These are phyloP conservation scores for Pyrenula massariospora DNA, from an alignment of 495 filamentous ascomycete species.

Conservation along the genomic window DNA sequence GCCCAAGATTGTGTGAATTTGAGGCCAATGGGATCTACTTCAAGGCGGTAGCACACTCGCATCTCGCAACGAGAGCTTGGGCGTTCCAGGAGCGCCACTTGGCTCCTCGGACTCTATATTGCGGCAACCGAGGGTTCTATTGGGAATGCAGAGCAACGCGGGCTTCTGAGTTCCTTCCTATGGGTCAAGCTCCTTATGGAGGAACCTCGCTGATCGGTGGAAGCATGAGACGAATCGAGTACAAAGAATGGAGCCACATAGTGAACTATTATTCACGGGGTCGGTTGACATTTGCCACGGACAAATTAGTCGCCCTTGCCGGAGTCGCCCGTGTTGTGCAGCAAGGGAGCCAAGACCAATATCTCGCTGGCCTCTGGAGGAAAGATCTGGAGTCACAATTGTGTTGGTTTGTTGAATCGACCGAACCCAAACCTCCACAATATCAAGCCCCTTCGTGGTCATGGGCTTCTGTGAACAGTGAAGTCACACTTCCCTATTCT, in stretches of 20 bases:
- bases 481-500: not conserved
- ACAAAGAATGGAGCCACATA: not conserved
- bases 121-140: not conserved
- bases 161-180: not conserved
- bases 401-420: not conserved
- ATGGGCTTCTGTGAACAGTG: not conserved
- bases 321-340: conserved; percentile 1
- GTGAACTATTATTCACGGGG: not conserved
- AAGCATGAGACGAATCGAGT: not conserved
- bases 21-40: not conserved
- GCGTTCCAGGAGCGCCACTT: not conserved
- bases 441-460: not conserved
- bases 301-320: conserved; percentile 3
- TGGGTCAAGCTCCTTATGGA: not conserved
- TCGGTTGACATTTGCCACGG: not conserved
- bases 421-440: not conserved
- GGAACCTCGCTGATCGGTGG: not conserved
- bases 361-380: conserved; percentile 3
- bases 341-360: not conserved
- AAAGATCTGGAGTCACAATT: not conserved
- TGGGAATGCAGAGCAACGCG: not conserved
- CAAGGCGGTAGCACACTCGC: not conserved
- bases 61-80: not conserved
- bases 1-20: not conserved
- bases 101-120: conserved; percentile 1